Conservation (phyloP, 1,284 basidiomycete genomes). For the Ustilago esculenta region DNA sequence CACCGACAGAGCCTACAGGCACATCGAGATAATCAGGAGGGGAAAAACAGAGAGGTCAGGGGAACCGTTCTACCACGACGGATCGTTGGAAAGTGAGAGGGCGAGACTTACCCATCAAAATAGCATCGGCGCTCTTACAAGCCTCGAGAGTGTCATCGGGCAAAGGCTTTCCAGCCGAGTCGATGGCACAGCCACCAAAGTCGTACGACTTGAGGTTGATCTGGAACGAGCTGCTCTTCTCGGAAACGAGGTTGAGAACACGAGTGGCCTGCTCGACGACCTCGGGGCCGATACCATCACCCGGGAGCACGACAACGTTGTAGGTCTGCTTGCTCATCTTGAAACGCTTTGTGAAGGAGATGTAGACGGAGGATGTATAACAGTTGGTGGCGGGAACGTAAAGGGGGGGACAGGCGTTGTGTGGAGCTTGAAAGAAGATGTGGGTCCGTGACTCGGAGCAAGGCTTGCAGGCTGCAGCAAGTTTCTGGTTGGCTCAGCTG, state of each 20-base stretch:
- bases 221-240: conserved; percentile 73
- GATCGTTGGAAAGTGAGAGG: too few relatives aligned
- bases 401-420: background rate
- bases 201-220: conserved; percentile 76
- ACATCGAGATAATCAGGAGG: background rate
- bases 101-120: conserved; percentile 54
- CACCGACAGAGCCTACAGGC: conserved; percentile 85
- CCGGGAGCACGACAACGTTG: conserved; percentile 76
- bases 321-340: conserved; percentile 39
- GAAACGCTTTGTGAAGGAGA: background rate
- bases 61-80: conserved; percentile 52
- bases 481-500: conserved; percentile 29
- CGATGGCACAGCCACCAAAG: conserved; percentile 95
- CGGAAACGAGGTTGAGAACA: conserved; percentile 81
- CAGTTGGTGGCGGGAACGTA: background rate
- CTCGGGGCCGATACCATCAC: conserved; percentile 98
- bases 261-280: conserved; percentile 88
- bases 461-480: background rate
- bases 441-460: conserved; percentile 16
- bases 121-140: conserved; percentile 64
- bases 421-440: conserved; percentile 18
- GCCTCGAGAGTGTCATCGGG: conserved; percentile 81
- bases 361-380: too few relatives aligned
- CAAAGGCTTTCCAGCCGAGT: conserved; percentile 82
- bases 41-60: conserved; percentile 74